Base-by-base conservation (phyloP, 2,329 filamentous ascomycete species). In the Pseudogymnoascus sp. region DNA sequence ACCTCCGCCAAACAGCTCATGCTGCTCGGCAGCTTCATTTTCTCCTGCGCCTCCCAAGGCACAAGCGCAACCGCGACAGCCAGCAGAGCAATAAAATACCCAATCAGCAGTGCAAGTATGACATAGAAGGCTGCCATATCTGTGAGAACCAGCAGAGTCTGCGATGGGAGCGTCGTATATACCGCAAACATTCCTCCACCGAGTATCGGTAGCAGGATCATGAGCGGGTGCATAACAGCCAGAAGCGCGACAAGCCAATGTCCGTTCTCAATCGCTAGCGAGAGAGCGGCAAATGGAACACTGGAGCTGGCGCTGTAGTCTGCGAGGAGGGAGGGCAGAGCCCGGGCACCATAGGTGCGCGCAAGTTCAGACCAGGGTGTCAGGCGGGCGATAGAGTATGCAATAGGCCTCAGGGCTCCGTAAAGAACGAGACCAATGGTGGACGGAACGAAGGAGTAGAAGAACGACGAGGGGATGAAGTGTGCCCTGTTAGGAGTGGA, bases 381-480 rank as follows among this genome's bases (percentile, higher is more conserved):
- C 2, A 91, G 79, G 33, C 85, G 78, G 62, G 88, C 84, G 64
- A 91, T 72, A 1, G 82, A 79, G 70, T 84, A 79, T 70, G 92
- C 89, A 63, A 91, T 75, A 33, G 83, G 81, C 65, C 89, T 83
- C 73, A 90, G 86, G 60, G 82, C 73, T 53, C 91, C 80, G 72
- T 87, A 89, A 59, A 90, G 76, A 14, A 89, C 67, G 70, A 86
- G 83, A 4, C 86, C 90, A 28, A 92, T 72, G 0, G 89, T 68
- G 2, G 87, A 84, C 0, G 90, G 89, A 21, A 92, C 63, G 74
- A 92, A 91, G 65, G 84, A 85, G 78, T 92, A 97, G 60, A 96
- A 77, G 76, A 97, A 97, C 75, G 96, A 91, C 60, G 91, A 90
- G 0, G 90, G 80, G 1, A 91, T 95, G 75, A 95, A 97, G 16